Evolutionary conservation across 352 stramenopile genomes (phyloP).

Genomic region (Phytophthora nicotianae): DNA sequence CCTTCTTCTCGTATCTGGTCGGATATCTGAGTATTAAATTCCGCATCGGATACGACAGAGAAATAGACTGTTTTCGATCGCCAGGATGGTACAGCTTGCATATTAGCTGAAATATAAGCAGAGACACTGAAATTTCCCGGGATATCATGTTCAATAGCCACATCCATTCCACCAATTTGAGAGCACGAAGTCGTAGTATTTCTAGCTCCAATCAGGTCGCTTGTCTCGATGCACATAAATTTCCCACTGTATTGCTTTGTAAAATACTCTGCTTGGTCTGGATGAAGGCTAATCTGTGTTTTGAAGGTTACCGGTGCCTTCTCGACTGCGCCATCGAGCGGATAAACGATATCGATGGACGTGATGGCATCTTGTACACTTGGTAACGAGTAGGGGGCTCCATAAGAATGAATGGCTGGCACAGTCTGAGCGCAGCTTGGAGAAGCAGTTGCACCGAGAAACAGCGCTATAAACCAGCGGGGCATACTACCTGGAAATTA

Average conservation of each 20-base stretch:
- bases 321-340: neutral
- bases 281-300: neutral
- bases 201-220: neutral
- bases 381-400: neutral
- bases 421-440: neutral
- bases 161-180: neutral
- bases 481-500: too few relatives aligned
- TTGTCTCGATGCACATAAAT: neutral
- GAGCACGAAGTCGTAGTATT: neutral
- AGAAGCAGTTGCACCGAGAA: neutral
- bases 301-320: slow-evolving; percentile 1
- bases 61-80: slow-evolving; percentile 3
- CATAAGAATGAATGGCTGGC: neutral
- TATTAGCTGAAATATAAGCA: neutral
- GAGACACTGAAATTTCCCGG: neutral
- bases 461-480: neutral
- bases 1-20: slow-evolving; percentile 1
- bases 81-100: neutral
- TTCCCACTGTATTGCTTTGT: neutral
- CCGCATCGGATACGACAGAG: neutral
- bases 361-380: neutral
- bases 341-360: neutral
- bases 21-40: neutral
- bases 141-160: neutral
- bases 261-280: neutral